Evolutionary conservation across 1,139 yeast genomes (phyloP).

Genomic region (Debaryomyces psychrophilus): DNA sequence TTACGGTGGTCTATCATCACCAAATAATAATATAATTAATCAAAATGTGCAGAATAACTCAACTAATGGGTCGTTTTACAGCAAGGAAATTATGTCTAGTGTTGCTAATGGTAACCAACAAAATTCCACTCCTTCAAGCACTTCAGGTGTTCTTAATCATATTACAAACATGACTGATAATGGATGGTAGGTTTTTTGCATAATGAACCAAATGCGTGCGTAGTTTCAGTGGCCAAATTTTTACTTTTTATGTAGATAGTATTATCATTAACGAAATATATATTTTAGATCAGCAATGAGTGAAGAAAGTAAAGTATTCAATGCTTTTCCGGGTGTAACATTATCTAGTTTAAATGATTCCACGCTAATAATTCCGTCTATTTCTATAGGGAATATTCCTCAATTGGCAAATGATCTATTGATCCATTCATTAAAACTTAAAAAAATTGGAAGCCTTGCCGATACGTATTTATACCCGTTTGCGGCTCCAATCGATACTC

Average conservation of each 20-base stretch:
- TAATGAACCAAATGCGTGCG: conserved; percentile 3
- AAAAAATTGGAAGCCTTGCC: conserved; percentile 58
- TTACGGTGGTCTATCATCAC: conserved; percentile 13
- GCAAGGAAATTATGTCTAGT: conserved; percentile 3
- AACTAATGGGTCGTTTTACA: conserved; percentile 5
- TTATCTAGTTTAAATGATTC: conserved; percentile 16
- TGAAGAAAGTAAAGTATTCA: not conserved
- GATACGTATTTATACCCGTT: conserved; percentile 75
- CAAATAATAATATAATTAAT: conserved; percentile 15
- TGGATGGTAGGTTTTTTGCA: conserved; percentile 11
- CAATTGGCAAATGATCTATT: conserved; percentile 79
- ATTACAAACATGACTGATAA: conserved; percentile 11
- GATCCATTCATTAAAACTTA: conserved; percentile 60
- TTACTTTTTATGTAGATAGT: not conserved
- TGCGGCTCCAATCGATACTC: conserved; percentile 71
- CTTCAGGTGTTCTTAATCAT: conserved; percentile 8
- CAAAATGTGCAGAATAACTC: conserved; percentile 4
- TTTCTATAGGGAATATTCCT: conserved; percentile 88
- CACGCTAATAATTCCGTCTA: conserved; percentile 67
- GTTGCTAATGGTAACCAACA: not conserved
- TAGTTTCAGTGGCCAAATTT: conserved; percentile 7
- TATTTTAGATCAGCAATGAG: conserved; percentile 1
- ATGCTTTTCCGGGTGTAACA: not conserved
- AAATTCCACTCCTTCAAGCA: not conserved
- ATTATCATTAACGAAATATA: not conserved